Conservation (phyloP, 2,329 filamentous ascomycete species). For the Knoxdaviesia capensis region DNA sequence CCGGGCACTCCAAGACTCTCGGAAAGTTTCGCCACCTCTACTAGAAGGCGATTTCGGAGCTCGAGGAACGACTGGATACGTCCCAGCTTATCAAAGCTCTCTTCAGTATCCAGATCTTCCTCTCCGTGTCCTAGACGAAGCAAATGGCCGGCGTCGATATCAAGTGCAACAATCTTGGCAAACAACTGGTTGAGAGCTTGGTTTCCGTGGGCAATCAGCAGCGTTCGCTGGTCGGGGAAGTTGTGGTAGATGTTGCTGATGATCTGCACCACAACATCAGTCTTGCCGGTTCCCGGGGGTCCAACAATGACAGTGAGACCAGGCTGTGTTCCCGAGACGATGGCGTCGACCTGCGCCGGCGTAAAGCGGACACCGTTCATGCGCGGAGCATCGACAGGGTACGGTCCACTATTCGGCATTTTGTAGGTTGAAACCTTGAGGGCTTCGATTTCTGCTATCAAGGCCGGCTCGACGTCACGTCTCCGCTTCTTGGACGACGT, state of each 20-base stretch:
- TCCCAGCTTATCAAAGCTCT: constrained; percentile 82
- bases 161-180: constrained; percentile 87
- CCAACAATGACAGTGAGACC: constrained; percentile 88
- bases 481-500: constrained; percentile 74
- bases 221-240: constrained; percentile 77
- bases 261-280: constrained; percentile 95
- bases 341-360: constrained; percentile 75
- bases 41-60: constrained; percentile 57
- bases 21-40: constrained; percentile 72
- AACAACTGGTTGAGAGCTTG: constrained; percentile 95
- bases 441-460: constrained; percentile 41
- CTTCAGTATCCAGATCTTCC: constrained; percentile 73
- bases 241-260: constrained; percentile 99
- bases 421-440: constrained; percentile 80
- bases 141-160: constrained; percentile 89
- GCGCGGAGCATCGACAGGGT: constrained; percentile 66
- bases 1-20: constrained; percentile 71
- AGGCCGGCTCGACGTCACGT: constrained; percentile 50
- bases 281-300: constrained; percentile 92
- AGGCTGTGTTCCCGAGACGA: constrained; percentile 82
- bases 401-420: constrained; percentile 73
- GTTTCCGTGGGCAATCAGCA: constrained; percentile 91
- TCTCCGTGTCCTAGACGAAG: constrained; percentile 86
- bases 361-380: constrained; percentile 77
- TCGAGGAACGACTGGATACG: constrained; percentile 90